Evolutionary conservation across 2,329 filamentous ascomycete genomes (phyloP), one percentile per base, ranked within the genome.

Genomic region (Aspergillus quadrilineatus): DNA sequence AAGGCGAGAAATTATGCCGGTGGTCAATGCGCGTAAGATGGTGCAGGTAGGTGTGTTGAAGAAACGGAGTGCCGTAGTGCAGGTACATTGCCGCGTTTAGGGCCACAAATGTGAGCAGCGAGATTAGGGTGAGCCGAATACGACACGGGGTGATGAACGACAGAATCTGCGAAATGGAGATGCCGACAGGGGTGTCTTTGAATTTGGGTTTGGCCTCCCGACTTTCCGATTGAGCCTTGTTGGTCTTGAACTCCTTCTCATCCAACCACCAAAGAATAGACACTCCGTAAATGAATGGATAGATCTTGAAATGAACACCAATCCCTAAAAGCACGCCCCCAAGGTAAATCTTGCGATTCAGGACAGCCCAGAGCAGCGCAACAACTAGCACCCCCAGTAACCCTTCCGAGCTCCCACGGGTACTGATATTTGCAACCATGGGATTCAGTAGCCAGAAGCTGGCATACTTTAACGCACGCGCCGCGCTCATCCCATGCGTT

Each of bases 391-490:
- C 90, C 14, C 90, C 92, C 6, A 99, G 75, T 10, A 99, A 71
- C 0, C 94, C 94, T 75, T 99, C 94, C 0, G 92, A 94, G 75
- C 92, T 97, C 12, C 94, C 94, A 48, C 94, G 81, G 10, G 94
- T 97, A 74, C 91, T 96, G 67, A 99, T 99, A 37, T 92, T 91
- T 0, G 94, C 94, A 8, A 97, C 94, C 92, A 99, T 97, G 0
- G 94, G 94, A 68, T 99, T 99, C 69, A 97, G 82, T 59, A 97
- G 77, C 94, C 94, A 99, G 39, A 97, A 88, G 63, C 87, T 86
- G 0, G 92, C 89, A 67, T 90, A 97, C 59, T 83, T 85, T 59
- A 92, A 78, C 1, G 91, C 90, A 1, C 79, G 73, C 17, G 78
- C 75, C 6, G 71, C 67, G 2, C 74, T 65, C 78, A 87, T 82